Evolutionary conservation across 305 asterid species (phyloP).

Genomic region (Stenogyne calaminthoides): DNA sequence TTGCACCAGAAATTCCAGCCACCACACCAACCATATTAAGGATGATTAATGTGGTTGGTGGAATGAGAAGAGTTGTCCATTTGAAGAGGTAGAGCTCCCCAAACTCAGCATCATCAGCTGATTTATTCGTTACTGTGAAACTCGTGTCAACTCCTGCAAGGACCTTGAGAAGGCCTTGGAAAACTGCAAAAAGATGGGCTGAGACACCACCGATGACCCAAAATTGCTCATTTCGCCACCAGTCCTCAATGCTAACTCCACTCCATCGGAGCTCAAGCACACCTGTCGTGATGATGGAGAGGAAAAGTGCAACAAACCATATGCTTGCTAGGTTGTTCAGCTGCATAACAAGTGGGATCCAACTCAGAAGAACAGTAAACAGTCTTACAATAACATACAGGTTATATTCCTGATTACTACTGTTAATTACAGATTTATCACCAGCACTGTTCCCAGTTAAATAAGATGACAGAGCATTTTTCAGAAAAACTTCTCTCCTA

Average conservation of each 20-base stretch:
- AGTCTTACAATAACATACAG: not conserved
- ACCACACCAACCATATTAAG: conserved; percentile 83
- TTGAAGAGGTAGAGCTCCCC: conserved; percentile 83
- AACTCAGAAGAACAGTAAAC: conserved; percentile 12
- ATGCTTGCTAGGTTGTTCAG: conserved; percentile 78
- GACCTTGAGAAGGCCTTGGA: conserved; percentile 80
- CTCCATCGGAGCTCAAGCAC: conserved; percentile 90
- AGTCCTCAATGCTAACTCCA: conserved; percentile 88
- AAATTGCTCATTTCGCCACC: conserved; percentile 94
- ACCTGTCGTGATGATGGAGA: conserved; percentile 74
- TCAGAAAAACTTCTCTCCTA: conserved; percentile 5
- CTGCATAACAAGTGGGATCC: conserved; percentile 37
- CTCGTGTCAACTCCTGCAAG: conserved; percentile 81
- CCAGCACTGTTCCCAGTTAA: too few species aligned
- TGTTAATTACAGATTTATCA: too few species aligned
- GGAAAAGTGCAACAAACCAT: conserved; percentile 72
- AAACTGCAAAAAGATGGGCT: conserved; percentile 78
- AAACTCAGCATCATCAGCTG: conserved; percentile 70
- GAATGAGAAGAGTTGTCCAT: conserved; percentile 91
- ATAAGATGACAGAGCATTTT: not conserved
- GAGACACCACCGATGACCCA: conserved; percentile 91
- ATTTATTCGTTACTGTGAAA: conserved; percentile 80
- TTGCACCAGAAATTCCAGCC: conserved; percentile 92
- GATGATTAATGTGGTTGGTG: conserved; percentile 75
- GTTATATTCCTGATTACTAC: not conserved